Base-by-base conservation (phyloP, 2,329 filamentous ascomycete species). In the Orbilia blumenaviensis region DNA sequence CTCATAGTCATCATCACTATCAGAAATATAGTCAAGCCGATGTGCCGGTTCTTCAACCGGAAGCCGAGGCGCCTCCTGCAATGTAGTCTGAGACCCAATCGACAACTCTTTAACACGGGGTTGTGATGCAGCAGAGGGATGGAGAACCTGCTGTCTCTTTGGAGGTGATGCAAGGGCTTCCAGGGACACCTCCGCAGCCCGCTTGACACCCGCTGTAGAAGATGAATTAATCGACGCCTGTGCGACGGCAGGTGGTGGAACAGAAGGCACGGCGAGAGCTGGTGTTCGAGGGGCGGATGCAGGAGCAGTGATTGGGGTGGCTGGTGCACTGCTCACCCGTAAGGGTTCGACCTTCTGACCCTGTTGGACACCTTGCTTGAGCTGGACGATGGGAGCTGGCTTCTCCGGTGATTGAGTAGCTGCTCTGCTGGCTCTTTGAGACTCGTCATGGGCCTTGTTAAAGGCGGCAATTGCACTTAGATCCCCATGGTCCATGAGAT, bases 1-100 rank as follows among this genome's bases (percentile, higher is more conserved):
- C 29, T 78, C 72, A 48, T 62, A 71, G 56, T 78, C 66, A 29
- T 67, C 71, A 12, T 77, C 68, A 23, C 66, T 74, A 41, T 78
- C 73, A 16, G 76, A 61, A 12, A 69, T 66, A 23, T 78, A 72
- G 3, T 76, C 71, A 36, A 50, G 25, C 14, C 52, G 44, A 4
- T 14, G 29, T n/a, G 41, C 38, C 1, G 58, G 9, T 3, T 66
- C 67, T 9, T 66, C 68, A 18, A 42, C 48, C 14, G 16, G 62
- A 16, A 36, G 32, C 3, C 27, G 62, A 16, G 58, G 34, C 7
- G 16, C 6, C 29, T 72, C 61, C 9, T 41, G 21, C n/a, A 46
- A n/a, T 0, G 73, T 44, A 1, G 58, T 58, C 36, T 77, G 73
- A 14, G 52, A 46, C 14, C 48, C 66, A 29, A 61, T 44, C 21